phyloP scores from a whole-genome alignment of 1,284 basidiomycete species.

The Rhizopogon hawkerae region DNA sequence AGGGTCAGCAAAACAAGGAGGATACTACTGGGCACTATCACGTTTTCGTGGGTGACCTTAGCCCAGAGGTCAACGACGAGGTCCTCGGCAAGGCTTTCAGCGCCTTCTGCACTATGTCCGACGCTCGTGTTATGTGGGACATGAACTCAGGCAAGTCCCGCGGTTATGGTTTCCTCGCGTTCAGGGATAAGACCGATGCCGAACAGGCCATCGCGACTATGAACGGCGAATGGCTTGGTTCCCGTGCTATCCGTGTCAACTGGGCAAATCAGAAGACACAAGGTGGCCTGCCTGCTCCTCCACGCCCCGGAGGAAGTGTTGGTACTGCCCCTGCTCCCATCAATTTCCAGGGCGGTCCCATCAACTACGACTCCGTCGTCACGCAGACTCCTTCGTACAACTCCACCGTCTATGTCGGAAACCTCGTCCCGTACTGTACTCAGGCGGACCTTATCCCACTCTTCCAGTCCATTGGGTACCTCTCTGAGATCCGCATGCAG shows the following conservation, averaged over 20 bases:
- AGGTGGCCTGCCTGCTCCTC: constrained; percentile 41
- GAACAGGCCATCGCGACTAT: constrained; percentile 97
- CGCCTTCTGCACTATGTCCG: constrained; percentile 89
- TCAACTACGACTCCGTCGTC: constrained; percentile 83
- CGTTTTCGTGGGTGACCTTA: constrained; percentile 97
- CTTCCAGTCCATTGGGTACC: constrained; percentile 95
- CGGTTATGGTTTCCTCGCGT: constrained; percentile 89
- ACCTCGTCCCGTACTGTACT: constrained; percentile 91
- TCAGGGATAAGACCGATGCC: constrained; percentile 94
- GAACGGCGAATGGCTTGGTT: constrained; percentile 99
- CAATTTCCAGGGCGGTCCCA: constrained; percentile 78
- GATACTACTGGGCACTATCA: constrained; percentile 95
- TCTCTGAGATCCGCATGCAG: constrained; percentile 98
- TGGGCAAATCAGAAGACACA: constrained; percentile 99
- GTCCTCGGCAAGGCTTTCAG: constrained; percentile 92
- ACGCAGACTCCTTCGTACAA: constrained; percentile 87
- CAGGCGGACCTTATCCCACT: constrained; percentile 93
- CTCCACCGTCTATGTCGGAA: constrained; percentile 96
- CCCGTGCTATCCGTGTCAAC: constrained; percentile 96
- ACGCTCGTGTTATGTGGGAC: constrained; percentile 99
- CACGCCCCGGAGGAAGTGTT: constrained; percentile 36
- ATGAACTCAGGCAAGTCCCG: constrained; percentile 98
- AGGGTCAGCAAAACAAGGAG: constrained; percentile 92
- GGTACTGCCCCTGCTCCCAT: constrained; percentile 72
- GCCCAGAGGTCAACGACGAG: constrained; percentile 97